A percentile compares a stretch with the other conserved stretches of the same genome.
Conservation (phyloP, 257 asterid species). For the Nicotiana otophora region DNA sequence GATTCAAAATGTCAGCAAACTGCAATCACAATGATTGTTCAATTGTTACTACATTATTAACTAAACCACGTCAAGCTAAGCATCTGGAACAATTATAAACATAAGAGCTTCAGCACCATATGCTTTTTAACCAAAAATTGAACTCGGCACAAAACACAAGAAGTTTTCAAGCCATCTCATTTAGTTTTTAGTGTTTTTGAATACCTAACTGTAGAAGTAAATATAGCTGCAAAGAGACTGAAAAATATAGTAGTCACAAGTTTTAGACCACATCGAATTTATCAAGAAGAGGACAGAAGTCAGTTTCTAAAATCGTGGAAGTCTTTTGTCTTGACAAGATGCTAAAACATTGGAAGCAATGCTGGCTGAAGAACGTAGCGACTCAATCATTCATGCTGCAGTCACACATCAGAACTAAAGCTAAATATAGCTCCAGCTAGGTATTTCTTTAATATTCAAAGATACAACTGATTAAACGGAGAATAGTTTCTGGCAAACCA, state of each 20-base stretch:
- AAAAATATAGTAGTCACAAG: not conserved
- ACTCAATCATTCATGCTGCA: not conserved
- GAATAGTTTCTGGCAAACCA: not conserved
- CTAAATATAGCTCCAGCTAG: not conserved
- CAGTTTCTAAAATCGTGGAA: not conserved
- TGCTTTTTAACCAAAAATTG: slow-evolving; percentile 1
- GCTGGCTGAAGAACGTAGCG: not conserved
- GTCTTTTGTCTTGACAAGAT: not conserved
- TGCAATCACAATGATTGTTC: not conserved
- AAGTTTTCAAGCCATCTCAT: not conserved
- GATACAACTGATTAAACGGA: not conserved
- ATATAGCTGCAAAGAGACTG: not conserved
- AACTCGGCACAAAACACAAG: not conserved
- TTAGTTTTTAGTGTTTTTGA: not conserved
- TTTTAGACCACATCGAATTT: not conserved
- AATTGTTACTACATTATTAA: not conserved
- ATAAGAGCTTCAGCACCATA: not conserved
- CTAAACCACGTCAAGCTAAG: not conserved
- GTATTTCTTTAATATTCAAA: not conserved
- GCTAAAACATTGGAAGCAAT: not conserved
- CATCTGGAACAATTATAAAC: not conserved
- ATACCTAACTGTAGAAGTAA: not conserved
- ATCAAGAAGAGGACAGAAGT: not conserved
- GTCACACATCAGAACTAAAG: not conserved
- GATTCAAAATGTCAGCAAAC: not conserved